These are phyloP conservation scores for Pseudopyricularia javanii DNA, from an alignment of 2,329 filamentous ascomycete genomes.

Conservation along the genomic window DNA sequence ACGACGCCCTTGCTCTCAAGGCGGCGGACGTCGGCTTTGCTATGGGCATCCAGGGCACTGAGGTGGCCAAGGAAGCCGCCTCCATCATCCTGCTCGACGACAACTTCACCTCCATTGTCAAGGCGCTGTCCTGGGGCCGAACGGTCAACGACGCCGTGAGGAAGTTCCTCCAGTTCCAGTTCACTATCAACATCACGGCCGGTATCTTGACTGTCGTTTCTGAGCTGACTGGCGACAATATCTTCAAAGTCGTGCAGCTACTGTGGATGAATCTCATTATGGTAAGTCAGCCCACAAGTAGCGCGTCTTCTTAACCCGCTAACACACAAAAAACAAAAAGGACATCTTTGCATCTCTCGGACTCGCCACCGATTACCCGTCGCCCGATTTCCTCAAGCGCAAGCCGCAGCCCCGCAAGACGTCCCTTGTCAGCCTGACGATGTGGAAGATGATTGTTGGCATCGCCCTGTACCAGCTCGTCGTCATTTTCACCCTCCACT, in stretches of 20 bases:
- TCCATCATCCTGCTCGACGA: conserved; percentile 51
- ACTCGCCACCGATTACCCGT: conserved; percentile 34
- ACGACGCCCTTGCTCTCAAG: conserved; percentile 47
- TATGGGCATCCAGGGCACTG: conserved; percentile 49
- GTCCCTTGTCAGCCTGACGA: conserved; percentile 48
- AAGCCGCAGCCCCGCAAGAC: conserved; percentile 15
- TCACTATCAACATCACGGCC: conserved; percentile 53
- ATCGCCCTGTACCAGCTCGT: conserved; percentile 63
- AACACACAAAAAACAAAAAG: background rate
- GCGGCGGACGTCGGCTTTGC: conserved; percentile 51
- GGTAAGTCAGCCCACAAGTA: conserved; percentile 10
- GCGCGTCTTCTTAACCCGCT: too few relatives aligned
- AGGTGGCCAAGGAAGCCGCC: conserved; percentile 50
- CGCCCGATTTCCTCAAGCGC: conserved; percentile 28
- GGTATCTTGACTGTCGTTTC: conserved; percentile 47
- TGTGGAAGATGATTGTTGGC: conserved; percentile 78
- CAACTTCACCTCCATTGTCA: conserved; percentile 47
- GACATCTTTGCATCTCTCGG: conserved; percentile 47
- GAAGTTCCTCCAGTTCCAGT: conserved; percentile 50
- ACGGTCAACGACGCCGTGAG: conserved; percentile 51
- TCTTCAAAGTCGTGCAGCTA: conserved; percentile 47
- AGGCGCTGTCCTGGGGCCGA: conserved; percentile 49
- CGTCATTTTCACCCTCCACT: conserved; percentile 47
- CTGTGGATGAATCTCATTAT: conserved; percentile 55
- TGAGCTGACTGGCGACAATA: conserved; percentile 39